These are phyloP conservation scores for Huntiella abstrusa DNA, from an alignment of 2,329 filamentous ascomycete species.

Conservation along the genomic window DNA sequence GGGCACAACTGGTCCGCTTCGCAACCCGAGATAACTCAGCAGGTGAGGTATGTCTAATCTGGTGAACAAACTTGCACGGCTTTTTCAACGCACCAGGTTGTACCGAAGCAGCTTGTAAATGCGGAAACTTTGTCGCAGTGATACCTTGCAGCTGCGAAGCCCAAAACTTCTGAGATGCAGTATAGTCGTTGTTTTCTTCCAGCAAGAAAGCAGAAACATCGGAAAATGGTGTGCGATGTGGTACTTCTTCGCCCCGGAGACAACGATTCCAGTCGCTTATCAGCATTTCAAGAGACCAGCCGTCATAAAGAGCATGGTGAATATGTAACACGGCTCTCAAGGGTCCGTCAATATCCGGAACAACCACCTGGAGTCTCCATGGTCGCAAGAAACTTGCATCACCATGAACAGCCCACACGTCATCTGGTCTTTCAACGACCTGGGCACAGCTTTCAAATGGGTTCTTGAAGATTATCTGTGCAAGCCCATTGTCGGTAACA, in stretches of 20 bases:
- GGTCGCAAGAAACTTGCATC: background rate
- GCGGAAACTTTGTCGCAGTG: background rate
- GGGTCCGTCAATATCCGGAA: background rate
- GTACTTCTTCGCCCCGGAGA: slow-evolving; percentile 18
- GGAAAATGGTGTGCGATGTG: slow-evolving; percentile 37
- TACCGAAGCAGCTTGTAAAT: background rate
- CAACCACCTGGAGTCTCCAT: background rate
- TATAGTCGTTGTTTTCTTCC: background rate
- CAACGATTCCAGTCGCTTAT: slow-evolving; percentile 40
- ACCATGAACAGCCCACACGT: background rate
- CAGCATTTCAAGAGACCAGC: slow-evolving; percentile 74
- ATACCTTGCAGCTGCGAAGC: slow-evolving; percentile 1
- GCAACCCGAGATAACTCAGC: background rate
- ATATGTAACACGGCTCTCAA: slow-evolving; percentile 33
- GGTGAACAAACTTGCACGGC: background rate
- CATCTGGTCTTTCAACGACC: background rate
- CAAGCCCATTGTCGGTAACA: slow-evolving; percentile 31
- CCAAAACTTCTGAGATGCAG: slow-evolving; percentile 2
- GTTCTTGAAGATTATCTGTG: slow-evolving; percentile 42
- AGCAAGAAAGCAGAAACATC: slow-evolving; percentile 32
- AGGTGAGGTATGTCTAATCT: background rate
- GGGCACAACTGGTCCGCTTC: background rate
- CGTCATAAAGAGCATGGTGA: slow-evolving; percentile 77
- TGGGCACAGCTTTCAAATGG: background rate
- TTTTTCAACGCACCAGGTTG: too few relatives aligned